Base-by-base conservation (phyloP, 2,329 filamentous ascomycete species). In the Colletotrichum cordylinicola region DNA sequence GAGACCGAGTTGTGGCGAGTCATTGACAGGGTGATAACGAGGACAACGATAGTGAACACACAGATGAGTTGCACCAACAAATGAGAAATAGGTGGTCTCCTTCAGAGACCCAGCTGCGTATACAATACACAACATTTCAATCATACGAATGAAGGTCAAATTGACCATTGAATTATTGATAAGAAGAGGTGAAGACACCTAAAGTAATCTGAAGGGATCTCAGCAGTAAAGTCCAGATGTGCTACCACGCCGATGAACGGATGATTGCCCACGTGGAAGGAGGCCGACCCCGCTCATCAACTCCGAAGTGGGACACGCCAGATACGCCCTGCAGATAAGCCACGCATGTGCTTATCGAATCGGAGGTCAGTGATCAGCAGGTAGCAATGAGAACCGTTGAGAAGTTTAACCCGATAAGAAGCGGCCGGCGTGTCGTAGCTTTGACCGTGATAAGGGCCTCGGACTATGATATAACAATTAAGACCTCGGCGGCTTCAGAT, bases 321-420 rank as follows among this genome's bases (percentile, higher is more conserved):
- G 39, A 75, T 75, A 75, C 62, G 33, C 56, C 55, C 21, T 68
- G 70, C 48, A 56, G 67, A 39, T 65, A 61, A 43, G 72, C 60
- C 16, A 21, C 39, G 43, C 64, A 37, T 24, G n/a, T 52, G 52
- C 52, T 39, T 55, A 55, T 55, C 43, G 29, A 60, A 21, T 29
- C 24, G 52, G 27, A 61, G 56, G 27, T 33, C 16, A 13, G 6
- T 64, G 52, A 37, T 55, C 18, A 39, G 33, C 33, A 16, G 2
- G 29, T 24, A 15, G 16, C 13, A 39, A 8, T 8, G 21, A 21
- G 12, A 33, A 43, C 6, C 16, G 13, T 31, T 29, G 21, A 60
- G 24, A 13, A 9, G 1, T 33, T 31, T 69, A 29, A 69, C 13
- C 67, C 67, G 67, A 69, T 33, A 69, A 69, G 67, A 69, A 69